Evolutionary conservation across 2,329 filamentous ascomycete species (phyloP).

Genomic region (Calonectria ilicicola): DNA sequence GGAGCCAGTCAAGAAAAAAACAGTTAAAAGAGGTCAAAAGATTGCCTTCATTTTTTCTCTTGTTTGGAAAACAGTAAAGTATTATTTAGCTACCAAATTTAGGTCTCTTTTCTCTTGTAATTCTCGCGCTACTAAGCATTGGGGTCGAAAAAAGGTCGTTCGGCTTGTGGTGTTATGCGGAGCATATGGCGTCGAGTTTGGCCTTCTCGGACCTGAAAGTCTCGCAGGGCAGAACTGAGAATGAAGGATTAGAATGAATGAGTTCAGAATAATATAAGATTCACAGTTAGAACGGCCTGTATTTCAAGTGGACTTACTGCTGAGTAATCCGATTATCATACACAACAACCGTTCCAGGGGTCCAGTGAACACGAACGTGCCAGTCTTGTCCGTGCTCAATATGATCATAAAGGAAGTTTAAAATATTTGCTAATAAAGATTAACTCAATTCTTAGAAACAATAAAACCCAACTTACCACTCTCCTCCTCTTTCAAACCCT

Average conservation of each 20-base stretch:
- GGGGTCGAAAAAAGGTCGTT: conserved; percentile 21
- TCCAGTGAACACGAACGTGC: conserved; percentile 73
- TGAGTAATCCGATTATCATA: conserved; percentile 46
- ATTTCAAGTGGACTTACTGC: conserved; percentile 7
- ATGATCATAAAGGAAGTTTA: conserved; percentile 77
- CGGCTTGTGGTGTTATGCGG: conserved; percentile 21
- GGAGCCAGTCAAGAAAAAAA: too few species aligned
- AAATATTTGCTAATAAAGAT: conserved; percentile 31
- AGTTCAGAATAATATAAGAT: too few species aligned
- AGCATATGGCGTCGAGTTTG: conserved; percentile 25
- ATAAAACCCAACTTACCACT: conserved; percentile 66
- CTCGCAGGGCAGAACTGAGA: conserved; percentile 16
- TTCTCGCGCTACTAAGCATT: not conserved
- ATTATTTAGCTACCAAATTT: too few species aligned
- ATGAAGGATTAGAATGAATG: not conserved
- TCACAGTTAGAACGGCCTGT: too few species aligned
- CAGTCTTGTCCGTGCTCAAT: conserved; percentile 74
- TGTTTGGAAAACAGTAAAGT: too few species aligned
- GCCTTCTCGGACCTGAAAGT: conserved; percentile 22
- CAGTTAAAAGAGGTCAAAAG: too few species aligned
- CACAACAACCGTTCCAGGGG: conserved; percentile 70
- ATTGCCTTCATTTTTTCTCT: too few species aligned
- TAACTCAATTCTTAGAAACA: not conserved
- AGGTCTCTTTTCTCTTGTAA: too few species aligned
- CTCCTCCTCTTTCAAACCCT: conserved; percentile 77